Base-by-base conservation (phyloP, 495 filamentous ascomycete species). In the Bombardia bombarda region DNA sequence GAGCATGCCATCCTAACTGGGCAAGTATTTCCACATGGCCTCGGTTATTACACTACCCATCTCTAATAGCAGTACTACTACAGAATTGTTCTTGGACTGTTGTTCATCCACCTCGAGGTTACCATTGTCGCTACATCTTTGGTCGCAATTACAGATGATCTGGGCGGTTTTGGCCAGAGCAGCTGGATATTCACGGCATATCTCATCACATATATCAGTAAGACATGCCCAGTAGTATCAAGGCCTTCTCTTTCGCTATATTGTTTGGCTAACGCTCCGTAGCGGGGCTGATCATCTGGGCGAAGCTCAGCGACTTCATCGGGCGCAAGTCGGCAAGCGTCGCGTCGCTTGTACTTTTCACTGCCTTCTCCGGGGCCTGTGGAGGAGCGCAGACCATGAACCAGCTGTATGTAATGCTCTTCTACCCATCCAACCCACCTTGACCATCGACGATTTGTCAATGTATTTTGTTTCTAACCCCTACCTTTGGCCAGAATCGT, bases 301-400 rank as follows among this genome's bases (percentile, higher is more conserved):
- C 67, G 1, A 65, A 69, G 25, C 20, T 69, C 2, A 65, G 62
- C 45, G 69, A 73, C 40, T 49, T 67, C 3, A 47, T 63, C 12
- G 68, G 68, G 5, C 61, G 62, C 3, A 60, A 69, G 48, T 42
- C 49, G 19, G 50, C 62, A 7, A 53, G 65, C 24, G 25, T 65
- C 2, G 5, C 38, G 1, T 60, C 62, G 4, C 51, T 61, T 6
- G 22, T 61, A 0, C 34, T 69, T 16, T 75, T 75, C 47, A 46
- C 56, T 20, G 51, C 46, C 9, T 72, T 70, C 36, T 71, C 69
- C 0, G 51, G 45, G 0, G 65, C 47, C 3, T 68, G 68, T 49
- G 62, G 56, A 13, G 58, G 62, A 14, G 44, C 66, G 2, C 44
- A 63, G 26, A 66, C 60, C 1, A 42, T 66, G 18, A 44, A 46